Evolutionary conservation across 2,329 filamentous ascomycete genomes (phyloP).

Genomic region (Chrysoporthe cubensis): DNA sequence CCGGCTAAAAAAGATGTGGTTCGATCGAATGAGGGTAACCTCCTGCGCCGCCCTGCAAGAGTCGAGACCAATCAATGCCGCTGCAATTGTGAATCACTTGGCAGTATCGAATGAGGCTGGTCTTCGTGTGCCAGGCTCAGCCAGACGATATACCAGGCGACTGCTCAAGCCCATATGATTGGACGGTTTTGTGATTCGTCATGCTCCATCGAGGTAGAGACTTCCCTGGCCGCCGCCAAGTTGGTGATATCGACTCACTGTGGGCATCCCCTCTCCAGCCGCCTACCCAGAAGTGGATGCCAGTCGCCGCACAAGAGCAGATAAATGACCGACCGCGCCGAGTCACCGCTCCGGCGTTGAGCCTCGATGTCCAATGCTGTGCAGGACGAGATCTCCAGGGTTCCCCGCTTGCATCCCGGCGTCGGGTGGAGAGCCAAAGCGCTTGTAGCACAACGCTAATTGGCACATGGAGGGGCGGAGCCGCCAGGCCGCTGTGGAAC

Average conservation of each 20-base stretch:
- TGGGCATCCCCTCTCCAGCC: not conserved
- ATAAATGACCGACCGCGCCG: not conserved
- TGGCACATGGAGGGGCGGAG: slow-evolving; percentile 23
- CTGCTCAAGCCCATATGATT: not conserved
- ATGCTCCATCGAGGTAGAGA: too few species aligned
- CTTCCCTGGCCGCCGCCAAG: not conserved
- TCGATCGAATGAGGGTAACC: not conserved
- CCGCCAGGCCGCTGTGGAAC: not conserved
- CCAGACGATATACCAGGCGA: not conserved
- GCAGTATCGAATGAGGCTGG: not conserved
- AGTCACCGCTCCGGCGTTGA: not conserved
- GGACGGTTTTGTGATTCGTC: not conserved
- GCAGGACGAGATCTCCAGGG: slow-evolving; percentile 26
- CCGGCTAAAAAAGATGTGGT: not conserved
- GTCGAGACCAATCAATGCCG: not conserved
- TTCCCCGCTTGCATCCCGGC: slow-evolving; percentile 9
- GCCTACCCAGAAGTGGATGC: not conserved
- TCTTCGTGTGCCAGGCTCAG: not conserved
- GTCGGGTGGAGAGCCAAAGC: slow-evolving; percentile 14
- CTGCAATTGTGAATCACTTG: not conserved
- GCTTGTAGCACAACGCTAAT: slow-evolving; percentile 28
- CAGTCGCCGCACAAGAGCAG: not conserved
- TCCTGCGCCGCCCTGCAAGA: not conserved
- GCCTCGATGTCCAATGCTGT: not conserved
- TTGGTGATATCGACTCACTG: not conserved